Evolutionary conservation across 2,329 filamentous ascomycete genomes (phyloP).

Genomic region (Rutstroemia sydowiana): DNA sequence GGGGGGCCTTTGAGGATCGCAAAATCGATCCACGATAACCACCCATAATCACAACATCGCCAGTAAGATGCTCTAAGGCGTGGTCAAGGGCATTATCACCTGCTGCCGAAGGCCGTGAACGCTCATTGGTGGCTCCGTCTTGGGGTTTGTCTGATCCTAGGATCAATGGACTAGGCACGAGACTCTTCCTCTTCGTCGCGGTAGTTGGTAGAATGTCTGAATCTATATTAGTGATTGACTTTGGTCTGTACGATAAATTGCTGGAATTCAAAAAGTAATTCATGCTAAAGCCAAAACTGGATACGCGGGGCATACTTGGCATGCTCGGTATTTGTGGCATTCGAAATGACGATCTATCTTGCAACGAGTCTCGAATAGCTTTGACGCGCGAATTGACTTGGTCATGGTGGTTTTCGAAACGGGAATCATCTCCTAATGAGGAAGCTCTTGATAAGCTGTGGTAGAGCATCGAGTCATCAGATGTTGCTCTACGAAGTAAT

Average conservation of each 20-base stretch:
- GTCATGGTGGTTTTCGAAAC: conserved; percentile 72
- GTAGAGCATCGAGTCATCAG: conserved; percentile 73
- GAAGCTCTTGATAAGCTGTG: conserved; percentile 71
- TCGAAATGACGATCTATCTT: conserved; percentile 72
- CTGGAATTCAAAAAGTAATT: conserved; percentile 26
- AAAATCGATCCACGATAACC: conserved; percentile 89
- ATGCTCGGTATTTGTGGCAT: conserved; percentile 54
- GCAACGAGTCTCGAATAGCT: conserved; percentile 80
- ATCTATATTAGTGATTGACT: conserved; percentile 21
- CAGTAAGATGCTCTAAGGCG: conserved; percentile 62
- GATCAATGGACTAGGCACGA: conserved; percentile 13
- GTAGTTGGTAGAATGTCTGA: conserved; percentile 24
- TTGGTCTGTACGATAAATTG: conserved; percentile 21
- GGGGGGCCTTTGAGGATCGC: conserved; percentile 69
- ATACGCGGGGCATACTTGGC: conserved; percentile 36
- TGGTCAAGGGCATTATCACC: conserved; percentile 33
- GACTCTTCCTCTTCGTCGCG: conserved; percentile 17
- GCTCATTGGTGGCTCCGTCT: conserved; percentile 13
- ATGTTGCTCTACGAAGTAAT: conserved; percentile 54
- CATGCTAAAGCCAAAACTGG: conserved; percentile 34
- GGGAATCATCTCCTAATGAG: conserved; percentile 74
- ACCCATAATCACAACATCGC: conserved; percentile 82
- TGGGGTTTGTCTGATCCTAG: conserved; percentile 14
- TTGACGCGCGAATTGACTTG: conserved; percentile 86
- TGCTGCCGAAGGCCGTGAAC: conserved; percentile 5